Evolutionary conservation across 208 protist species (phyloP).

Genomic region (Spongospora subterranea): DNA sequence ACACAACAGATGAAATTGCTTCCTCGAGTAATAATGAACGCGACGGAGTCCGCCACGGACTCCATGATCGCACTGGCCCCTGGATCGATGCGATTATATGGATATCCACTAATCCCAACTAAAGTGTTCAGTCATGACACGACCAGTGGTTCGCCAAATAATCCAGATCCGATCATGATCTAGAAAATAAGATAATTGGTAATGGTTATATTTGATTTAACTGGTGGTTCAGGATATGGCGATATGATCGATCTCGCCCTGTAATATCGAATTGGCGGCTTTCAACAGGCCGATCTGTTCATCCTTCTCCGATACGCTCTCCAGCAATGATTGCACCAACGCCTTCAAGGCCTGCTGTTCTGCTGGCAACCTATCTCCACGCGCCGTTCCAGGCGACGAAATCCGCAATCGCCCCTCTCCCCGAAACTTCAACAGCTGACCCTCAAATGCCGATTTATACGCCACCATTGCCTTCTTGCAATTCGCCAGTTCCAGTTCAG

Average conservation of each 20-base stretch:
- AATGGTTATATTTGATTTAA: too few species aligned
- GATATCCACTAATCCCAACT: conserved; percentile 2
- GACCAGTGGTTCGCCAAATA: background rate
- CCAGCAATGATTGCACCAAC: background rate
- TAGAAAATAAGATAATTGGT: too few species aligned
- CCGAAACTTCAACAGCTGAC: background rate
- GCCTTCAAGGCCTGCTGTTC: background rate
- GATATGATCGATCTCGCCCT: background rate
- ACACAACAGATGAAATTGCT: background rate
- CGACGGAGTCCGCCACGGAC: background rate
- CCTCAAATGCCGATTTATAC: background rate
- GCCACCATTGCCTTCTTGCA: background rate
- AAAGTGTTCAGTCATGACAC: background rate
- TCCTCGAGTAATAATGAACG: conserved; percentile 22
- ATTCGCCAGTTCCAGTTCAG: too few species aligned
- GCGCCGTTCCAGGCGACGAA: background rate
- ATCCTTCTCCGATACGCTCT: background rate
- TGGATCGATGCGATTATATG: background rate
- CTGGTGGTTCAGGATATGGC: too few species aligned
- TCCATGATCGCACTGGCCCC: background rate
- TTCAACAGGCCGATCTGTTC: conserved; percentile 12
- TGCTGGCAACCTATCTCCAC: background rate
- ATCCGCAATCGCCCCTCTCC: background rate
- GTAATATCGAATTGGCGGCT: background rate
- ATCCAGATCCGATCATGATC: background rate